phyloP scores from a whole-genome alignment of 1,284 basidiomycete species.

The Marasmius fiardii region DNA sequence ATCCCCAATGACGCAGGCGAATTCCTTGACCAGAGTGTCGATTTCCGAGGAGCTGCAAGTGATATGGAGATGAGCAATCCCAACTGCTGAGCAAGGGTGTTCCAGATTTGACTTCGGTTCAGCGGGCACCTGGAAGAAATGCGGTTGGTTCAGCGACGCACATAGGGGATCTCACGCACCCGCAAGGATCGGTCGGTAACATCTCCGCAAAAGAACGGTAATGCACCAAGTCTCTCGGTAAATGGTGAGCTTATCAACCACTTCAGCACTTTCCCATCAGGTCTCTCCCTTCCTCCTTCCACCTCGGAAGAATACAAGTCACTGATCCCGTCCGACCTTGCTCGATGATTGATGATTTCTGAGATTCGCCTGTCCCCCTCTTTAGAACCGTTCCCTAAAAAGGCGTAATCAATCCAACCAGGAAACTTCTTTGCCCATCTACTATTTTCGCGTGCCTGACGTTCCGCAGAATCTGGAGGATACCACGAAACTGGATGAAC shows the following conservation, averaged over 20 bases:
- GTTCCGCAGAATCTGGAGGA: constrained; percentile 42
- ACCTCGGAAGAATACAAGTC: constrained; percentile 41
- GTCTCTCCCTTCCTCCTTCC: constrained; percentile 47
- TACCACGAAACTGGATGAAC: constrained; percentile 48
- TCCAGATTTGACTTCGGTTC: constrained; percentile 38
- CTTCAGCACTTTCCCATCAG: constrained; percentile 49
- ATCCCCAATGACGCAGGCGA: constrained; percentile 46
- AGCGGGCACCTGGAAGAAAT: constrained; percentile 39
- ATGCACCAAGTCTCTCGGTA: constrained; percentile 24
- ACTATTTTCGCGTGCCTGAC: constrained; percentile 37
- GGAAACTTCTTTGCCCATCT: constrained; percentile 50
- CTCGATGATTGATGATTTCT: constrained; percentile 50
- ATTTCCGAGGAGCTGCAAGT: constrained; percentile 29
- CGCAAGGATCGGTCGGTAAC: constrained; percentile 55
- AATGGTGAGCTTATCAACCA: constrained; percentile 53
- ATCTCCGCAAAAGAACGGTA: constrained; percentile 76
- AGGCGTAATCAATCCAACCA: constrained; percentile 67
- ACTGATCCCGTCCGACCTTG: constrained; percentile 29
- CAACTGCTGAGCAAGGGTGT: constrained; percentile 43
- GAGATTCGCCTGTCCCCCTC: constrained; percentile 29
- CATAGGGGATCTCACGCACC: constrained; percentile 32
- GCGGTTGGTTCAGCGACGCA: background rate
- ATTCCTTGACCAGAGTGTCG: constrained; percentile 26
- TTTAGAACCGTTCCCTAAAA: constrained; percentile 48
- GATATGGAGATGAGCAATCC: constrained; percentile 45